phyloP scores from a whole-genome alignment of 805 yeast genomes.

The Sugiyamaella boreocaroliniensis region DNA sequence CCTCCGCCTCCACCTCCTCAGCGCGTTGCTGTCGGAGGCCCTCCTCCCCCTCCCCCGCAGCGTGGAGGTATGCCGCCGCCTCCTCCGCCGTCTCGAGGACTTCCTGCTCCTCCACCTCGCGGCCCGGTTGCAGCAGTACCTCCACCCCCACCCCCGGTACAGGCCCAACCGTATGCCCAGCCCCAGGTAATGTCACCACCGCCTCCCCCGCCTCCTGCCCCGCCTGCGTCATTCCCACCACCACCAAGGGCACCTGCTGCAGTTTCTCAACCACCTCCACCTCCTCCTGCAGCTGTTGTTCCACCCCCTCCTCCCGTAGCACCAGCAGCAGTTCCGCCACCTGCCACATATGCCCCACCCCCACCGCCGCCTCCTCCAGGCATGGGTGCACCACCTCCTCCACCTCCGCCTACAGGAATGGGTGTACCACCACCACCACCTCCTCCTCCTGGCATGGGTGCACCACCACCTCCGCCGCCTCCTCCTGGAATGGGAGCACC shows the following conservation, averaged over 20 bases:
- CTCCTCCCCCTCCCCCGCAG: constrained; percentile 24
- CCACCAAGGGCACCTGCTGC: constrained; percentile 26
- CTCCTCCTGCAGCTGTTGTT: constrained; percentile 19
- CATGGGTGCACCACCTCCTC: constrained; percentile 27
- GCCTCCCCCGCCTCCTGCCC: constrained; percentile 24
- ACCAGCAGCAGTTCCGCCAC: constrained; percentile 21
- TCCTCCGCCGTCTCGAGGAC: constrained; percentile 14
- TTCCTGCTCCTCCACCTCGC: constrained; percentile 13
- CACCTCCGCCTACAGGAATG: constrained; percentile 22
- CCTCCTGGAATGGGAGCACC: constrained; percentile 25
- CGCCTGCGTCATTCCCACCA: constrained; percentile 17
- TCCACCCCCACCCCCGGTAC: constrained; percentile 16
- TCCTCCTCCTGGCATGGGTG: constrained; percentile 33
- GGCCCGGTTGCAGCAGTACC: constrained; percentile 5
- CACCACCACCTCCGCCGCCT: constrained; percentile 27
- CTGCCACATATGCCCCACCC: constrained; percentile 27
- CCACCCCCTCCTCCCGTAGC: constrained; percentile 24
- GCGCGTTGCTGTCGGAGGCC: constrained; percentile 6
- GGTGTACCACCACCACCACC: constrained; percentile 29
- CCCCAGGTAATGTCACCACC: constrained; percentile 15
- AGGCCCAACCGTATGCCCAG: constrained; percentile 11
- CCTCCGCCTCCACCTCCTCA: constrained; percentile 18
- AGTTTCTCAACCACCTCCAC: constrained; percentile 27
- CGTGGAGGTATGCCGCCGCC: constrained; percentile 15
- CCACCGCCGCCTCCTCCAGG: constrained; percentile 37